Percentiles rank a stretch among this genome's conserved stretches.
Evolutionary conservation across 2,329 filamentous ascomycete species (phyloP).

Genomic region (Mycogone perniciosa): DNA sequence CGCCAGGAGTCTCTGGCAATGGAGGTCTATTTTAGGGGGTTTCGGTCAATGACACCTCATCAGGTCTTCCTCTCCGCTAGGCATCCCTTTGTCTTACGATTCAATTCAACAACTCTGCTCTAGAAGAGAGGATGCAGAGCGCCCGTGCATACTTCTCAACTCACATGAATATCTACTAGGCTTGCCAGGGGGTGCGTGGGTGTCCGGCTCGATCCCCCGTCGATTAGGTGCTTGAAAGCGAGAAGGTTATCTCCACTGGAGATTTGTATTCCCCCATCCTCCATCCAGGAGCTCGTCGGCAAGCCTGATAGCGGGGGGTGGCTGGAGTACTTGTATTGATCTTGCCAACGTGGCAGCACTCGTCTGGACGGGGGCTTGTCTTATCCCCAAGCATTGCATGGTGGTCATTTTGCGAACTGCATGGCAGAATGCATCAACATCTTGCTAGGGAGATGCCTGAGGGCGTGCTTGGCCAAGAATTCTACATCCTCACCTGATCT

Average conservation of each 20-base stretch:
- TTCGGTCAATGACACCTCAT: constrained; percentile 2
- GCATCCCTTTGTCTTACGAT: neutral
- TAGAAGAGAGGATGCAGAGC: constrained; percentile 11
- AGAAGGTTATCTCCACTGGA: constrained; percentile 1
- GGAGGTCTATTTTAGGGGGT: constrained; percentile 2
- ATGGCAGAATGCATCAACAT: constrained; percentile 12
- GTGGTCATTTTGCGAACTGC: constrained; percentile 10
- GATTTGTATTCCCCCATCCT: neutral
- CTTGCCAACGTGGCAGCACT: constrained; percentile 13
- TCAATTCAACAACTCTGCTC: neutral
- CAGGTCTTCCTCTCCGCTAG: neutral
- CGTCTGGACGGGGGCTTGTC: constrained; percentile 9
- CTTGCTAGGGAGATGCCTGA: neutral
- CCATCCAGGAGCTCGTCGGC: constrained; percentile 3
- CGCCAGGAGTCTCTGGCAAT: neutral
- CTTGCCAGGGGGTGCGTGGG: too few relatives aligned
- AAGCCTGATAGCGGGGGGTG: constrained; percentile 9
- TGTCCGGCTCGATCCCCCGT: neutral
- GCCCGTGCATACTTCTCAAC: constrained; percentile 26
- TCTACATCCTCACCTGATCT: neutral
- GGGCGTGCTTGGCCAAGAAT: neutral
- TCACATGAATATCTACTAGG: constrained; percentile 27
- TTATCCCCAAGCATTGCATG: neutral
- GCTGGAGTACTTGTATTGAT: constrained; percentile 9
- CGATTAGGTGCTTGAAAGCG: neutral